Evolutionary conservation across 83 land plant genomes (phyloP).

Genomic region (Picea abies): DNA sequence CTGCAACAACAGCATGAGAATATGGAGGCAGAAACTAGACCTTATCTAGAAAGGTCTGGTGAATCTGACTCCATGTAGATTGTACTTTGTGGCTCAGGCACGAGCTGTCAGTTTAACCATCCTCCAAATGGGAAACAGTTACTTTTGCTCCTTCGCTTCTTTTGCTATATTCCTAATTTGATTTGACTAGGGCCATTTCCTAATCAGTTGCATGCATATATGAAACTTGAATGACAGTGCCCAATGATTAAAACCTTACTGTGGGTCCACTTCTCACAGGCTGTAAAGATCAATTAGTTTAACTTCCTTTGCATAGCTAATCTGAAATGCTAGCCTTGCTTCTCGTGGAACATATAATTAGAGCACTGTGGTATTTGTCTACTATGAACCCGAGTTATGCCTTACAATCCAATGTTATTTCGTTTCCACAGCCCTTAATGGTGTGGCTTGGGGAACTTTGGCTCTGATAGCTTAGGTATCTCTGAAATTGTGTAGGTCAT

Average conservation of each 20-base stretch:
- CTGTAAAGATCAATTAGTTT: neutral
- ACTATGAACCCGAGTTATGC: neutral
- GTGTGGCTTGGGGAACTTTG: too few relatives aligned
- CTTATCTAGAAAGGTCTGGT: too few relatives aligned
- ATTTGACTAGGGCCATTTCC: neutral
- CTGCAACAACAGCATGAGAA: too few relatives aligned
- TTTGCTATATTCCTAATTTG: neutral
- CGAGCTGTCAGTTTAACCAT: too few relatives aligned
- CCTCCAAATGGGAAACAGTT: too few relatives aligned
- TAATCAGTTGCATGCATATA: neutral
- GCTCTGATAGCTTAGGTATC: neutral
- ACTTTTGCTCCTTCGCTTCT: too few relatives aligned
- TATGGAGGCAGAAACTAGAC: too few relatives aligned
- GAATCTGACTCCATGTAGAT: conserved; percentile 49
- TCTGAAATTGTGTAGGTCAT: neutral
- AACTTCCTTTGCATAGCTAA: too few relatives aligned
- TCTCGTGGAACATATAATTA: too few relatives aligned
- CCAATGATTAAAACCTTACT: neutral
- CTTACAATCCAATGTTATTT: neutral
- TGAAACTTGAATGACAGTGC: too few relatives aligned
- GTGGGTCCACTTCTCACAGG: neutral
- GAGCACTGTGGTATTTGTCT: neutral
- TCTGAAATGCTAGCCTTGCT: too few relatives aligned
- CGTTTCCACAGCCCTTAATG: neutral
- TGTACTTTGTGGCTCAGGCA: conserved; percentile 56